Evolutionary conservation across 2,329 filamentous ascomycete genomes (phyloP).

Genomic region (Elsinoe australis): DNA sequence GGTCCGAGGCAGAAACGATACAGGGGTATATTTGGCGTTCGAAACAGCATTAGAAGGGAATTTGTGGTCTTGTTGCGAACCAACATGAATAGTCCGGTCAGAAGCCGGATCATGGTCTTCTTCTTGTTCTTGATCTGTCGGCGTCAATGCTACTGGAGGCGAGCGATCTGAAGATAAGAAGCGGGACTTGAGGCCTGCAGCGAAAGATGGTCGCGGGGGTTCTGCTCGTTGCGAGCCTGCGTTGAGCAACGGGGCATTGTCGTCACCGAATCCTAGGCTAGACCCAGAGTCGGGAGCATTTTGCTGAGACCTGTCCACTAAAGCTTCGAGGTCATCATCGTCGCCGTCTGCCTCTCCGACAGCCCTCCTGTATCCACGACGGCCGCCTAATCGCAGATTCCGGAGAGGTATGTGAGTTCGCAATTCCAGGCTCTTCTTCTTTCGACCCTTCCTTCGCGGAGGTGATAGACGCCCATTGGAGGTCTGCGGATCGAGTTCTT

Average conservation of each 20-base stretch:
- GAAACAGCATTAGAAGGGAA: slow-evolving; percentile 90
- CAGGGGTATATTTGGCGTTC: slow-evolving; percentile 94
- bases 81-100: slow-evolving; percentile 68
- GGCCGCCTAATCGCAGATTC: slow-evolving; percentile 45
- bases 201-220: slow-evolving; percentile 10
- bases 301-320: slow-evolving; percentile 54
- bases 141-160: slow-evolving; percentile 21
- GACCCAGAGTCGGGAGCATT: slow-evolving; percentile 49
- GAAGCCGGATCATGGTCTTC: slow-evolving; percentile 53
- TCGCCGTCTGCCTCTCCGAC: slow-evolving; percentile 49
- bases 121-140: slow-evolving; percentile 37
- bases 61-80: slow-evolving; percentile 61
- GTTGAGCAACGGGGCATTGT: slow-evolving; percentile 64
- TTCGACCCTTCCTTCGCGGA: slow-evolving; percentile 27
- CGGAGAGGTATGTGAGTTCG: slow-evolving; percentile 61
- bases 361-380: slow-evolving; percentile 26
- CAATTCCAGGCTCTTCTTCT: slow-evolving; percentile 34
- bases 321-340: slow-evolving; percentile 57
- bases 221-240: not conserved
- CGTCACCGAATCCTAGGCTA: slow-evolving; percentile 52
- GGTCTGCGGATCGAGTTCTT: slow-evolving; percentile 63
- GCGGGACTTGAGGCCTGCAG: slow-evolving; percentile 17
- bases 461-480: slow-evolving; percentile 25
- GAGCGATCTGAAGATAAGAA: slow-evolving; percentile 26
- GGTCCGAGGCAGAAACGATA: slow-evolving; percentile 88